phyloP scores from a whole-genome alignment of 2,329 filamentous ascomycete genomes.

The Colletotrichum sp. region DNA sequence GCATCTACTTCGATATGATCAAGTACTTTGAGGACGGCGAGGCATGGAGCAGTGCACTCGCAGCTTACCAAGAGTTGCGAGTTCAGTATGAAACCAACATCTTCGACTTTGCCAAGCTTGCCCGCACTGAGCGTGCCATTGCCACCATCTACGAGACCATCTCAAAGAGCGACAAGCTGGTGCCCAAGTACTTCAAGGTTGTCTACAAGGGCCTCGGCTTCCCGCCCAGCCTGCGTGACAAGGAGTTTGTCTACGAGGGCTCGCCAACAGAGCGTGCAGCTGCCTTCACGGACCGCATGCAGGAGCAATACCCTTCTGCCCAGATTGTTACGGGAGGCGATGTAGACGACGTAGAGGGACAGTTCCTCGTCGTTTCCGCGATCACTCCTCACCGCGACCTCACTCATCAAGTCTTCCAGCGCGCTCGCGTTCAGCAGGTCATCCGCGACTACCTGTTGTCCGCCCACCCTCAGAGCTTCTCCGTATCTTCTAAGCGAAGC shows the following conservation, averaged over 20 bases:
- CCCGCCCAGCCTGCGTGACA: conserved; percentile 79
- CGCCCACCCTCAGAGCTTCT: conserved; percentile 78
- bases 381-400: conserved; percentile 85
- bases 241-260: conserved; percentile 91
- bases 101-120: conserved; percentile 92
- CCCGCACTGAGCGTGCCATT: conserved; percentile 86
- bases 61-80: conserved; percentile 89
- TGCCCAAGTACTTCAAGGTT: conserved; percentile 90
- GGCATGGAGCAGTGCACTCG: conserved; percentile 87
- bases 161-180: conserved; percentile 77
- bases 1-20: conserved; percentile 93
- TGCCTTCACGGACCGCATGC: conserved; percentile 89
- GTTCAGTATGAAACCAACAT: conserved; percentile 88
- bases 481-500: conserved; percentile 74
- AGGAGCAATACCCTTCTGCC: conserved; percentile 85
- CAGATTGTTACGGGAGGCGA: conserved; percentile 75
- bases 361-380: conserved; percentile 83
- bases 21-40: conserved; percentile 94
- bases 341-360: conserved; percentile 84
- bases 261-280: conserved; percentile 76
- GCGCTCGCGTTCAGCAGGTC: conserved; percentile 80
- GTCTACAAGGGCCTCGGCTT: conserved; percentile 90
- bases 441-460: conserved; percentile 88
- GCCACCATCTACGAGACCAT: conserved; percentile 91
- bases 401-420: conserved; percentile 82